A percentile compares a stretch with the other conserved stretches of the same genome.
These are phyloP conservation scores for Crithidia sp. DNA, from an alignment of 208 protist species.

Conservation along the genomic window DNA sequence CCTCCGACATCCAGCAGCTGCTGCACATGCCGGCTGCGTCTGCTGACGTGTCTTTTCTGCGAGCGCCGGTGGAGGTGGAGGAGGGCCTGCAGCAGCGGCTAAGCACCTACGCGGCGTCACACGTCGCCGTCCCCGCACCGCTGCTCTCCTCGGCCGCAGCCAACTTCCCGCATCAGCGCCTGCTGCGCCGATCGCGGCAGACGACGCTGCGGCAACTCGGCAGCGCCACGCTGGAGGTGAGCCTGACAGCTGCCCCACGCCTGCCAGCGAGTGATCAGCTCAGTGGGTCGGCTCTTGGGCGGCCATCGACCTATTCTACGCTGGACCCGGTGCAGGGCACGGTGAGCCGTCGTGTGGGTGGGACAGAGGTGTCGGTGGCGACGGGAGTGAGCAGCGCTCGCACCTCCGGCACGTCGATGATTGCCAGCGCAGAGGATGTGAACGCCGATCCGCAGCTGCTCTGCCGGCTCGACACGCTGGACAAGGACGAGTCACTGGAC, in stretches of 20 bases:
- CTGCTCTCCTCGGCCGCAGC: not conserved
- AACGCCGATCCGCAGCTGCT: constrained; percentile 46
- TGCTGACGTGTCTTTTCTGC: constrained; percentile 9
- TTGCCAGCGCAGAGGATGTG: constrained; percentile 27
- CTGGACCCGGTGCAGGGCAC: constrained; percentile 33
- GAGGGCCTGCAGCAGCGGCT: constrained; percentile 38
- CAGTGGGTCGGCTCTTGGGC: constrained; percentile 62
- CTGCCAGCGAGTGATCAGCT: constrained; percentile 65
- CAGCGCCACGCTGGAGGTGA: constrained; percentile 31
- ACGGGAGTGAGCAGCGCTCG: constrained; percentile 11
- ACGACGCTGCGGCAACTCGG: constrained; percentile 52
- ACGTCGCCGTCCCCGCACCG: constrained; percentile 7
- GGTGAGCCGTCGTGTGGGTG: constrained; percentile 24
- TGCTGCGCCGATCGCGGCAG: constrained; percentile 7
- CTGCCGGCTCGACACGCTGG: constrained; percentile 51
- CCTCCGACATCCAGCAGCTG: constrained; percentile 9
- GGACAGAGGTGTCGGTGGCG: constrained; percentile 19
- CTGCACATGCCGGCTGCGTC: constrained; percentile 9
- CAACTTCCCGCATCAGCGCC: not conserved
- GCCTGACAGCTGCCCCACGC: constrained; percentile 23
- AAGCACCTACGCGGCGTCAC: constrained; percentile 28
- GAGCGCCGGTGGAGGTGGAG: constrained; percentile 20
- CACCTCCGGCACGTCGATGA: constrained; percentile 2
- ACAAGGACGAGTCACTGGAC: constrained; percentile 64
- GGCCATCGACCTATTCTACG: constrained; percentile 45